Base-by-base conservation (phyloP, 129 eudicot genomes). In the Pseudognaphalium luteoalbum region DNA sequence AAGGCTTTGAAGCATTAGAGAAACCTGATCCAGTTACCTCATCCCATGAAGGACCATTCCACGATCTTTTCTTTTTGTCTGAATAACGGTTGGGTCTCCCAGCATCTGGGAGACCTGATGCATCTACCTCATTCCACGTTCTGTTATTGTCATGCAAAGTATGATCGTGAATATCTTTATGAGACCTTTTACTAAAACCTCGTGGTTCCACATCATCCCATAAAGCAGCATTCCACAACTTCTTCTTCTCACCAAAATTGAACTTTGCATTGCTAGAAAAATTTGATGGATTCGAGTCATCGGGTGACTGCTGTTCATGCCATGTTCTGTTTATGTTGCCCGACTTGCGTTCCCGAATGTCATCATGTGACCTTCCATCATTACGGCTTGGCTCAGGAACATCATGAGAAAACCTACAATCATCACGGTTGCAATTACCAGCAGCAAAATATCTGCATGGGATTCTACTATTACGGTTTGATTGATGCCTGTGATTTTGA, bases 361-460 rank as follows among this genome's bases (percentile, higher is more conserved):
- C 80, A 72, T 85, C 79, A 32, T 35, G 71, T 62, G 80, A 54
- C 63, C 88, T 84, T 34, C 52, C 80, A 68, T 82, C 86, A 32
- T 54, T 39, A 61, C 62, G 32, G 7, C 74, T 25, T 4, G 77
- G 21, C 14, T 64, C 67, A 68, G 81, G 82, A 76, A 65, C 74
- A 68, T 85, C 91, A 83, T 92, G 97, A 76, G 88, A 89, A 74
- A 87, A 89, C 71, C 73, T 87, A 81, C 97, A 92, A 77, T 88
- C 79, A 69, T 83, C 89, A 56, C 93, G 81, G 32, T 81, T 70
- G 67, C 97, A 92, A 52, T 83, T 87, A 66, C 97, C 97, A 10
- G 72, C 87, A 14, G 81, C 71, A 89, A 92, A 92, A 67, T 35
- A 87, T 78, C 70, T 89, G 87, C 97, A 92, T 29, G 81, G 68